Percentiles rank a stretch among this genome's conserved stretches.
Evolutionary conservation across 1,284 basidiomycete species (phyloP).

Genomic region (Bondarzewia mesenterica): DNA sequence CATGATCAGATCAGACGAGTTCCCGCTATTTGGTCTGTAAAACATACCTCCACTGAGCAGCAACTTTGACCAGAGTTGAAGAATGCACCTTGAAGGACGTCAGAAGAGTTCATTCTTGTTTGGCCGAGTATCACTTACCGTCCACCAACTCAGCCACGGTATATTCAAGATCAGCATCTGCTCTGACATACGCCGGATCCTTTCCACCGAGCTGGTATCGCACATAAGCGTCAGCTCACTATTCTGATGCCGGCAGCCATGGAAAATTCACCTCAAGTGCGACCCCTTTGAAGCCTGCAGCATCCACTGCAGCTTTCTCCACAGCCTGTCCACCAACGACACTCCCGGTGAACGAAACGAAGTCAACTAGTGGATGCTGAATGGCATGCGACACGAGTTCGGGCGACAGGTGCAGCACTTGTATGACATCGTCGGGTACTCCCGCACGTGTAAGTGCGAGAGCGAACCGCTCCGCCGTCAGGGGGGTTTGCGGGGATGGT

Average conservation of each 20-base stretch:
- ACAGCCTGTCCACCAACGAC: slow-evolving; percentile 62
- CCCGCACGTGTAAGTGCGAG: slow-evolving; percentile 65
- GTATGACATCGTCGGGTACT: slow-evolving; percentile 69
- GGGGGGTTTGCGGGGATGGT: slow-evolving; percentile 91
- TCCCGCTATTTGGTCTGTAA: not conserved
- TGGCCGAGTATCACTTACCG: slow-evolving; percentile 35
- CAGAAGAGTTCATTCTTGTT: slow-evolving; percentile 1
- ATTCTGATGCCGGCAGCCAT: too few species aligned
- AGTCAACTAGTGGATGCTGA: slow-evolving; percentile 63
- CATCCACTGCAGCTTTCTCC: slow-evolving; percentile 51
- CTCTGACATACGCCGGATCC: slow-evolving; percentile 89
- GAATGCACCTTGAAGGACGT: slow-evolving; percentile 55
- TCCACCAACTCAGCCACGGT: slow-evolving; percentile 85
- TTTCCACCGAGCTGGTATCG: slow-evolving; percentile 93
- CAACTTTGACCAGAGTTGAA: slow-evolving; percentile 96
- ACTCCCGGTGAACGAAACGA: slow-evolving; percentile 89
- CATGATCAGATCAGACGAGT: not conserved
- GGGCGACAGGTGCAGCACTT: slow-evolving; percentile 75
- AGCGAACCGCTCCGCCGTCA: slow-evolving; percentile 78
- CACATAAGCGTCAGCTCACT: too few species aligned
- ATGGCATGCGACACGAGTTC: slow-evolving; percentile 59
- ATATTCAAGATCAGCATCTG: slow-evolving; percentile 80
- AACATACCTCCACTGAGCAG: slow-evolving; percentile 69
- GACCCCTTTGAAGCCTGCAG: slow-evolving; percentile 71
- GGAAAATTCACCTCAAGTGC: slow-evolving; percentile 52